Evolutionary conservation across 371 early-diverging fungal genomes (phyloP).

Genomic region (Basidiobolus meristosporus): DNA sequence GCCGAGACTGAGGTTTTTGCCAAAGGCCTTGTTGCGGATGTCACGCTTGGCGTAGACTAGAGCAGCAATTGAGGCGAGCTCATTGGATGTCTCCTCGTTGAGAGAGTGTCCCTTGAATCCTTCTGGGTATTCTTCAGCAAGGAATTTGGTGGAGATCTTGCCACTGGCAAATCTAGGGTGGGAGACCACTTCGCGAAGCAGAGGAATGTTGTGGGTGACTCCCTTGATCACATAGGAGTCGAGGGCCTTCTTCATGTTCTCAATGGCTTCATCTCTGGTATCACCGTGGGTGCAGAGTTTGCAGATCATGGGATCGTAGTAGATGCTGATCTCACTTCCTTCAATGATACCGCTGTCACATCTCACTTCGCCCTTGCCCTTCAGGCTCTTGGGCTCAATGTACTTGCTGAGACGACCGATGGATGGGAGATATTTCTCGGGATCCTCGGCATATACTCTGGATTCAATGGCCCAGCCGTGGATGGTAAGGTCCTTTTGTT

Average conservation of each 20-base stretch:
- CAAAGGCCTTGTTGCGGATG: constrained; percentile 32
- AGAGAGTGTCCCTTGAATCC: constrained; percentile 68
- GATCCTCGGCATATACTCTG: constrained; percentile 82
- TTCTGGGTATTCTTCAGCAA: constrained; percentile 78
- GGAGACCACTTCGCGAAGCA: constrained; percentile 69
- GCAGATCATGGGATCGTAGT: constrained; percentile 72
- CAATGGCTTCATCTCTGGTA: constrained; percentile 56
- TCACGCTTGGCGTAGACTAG: constrained; percentile 52
- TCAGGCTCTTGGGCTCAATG: constrained; percentile 29
- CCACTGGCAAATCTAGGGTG: constrained; percentile 63
- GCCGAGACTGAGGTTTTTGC: constrained; percentile 8
- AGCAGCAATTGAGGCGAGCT: constrained; percentile 44
- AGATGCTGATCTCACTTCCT: constrained; percentile 65
- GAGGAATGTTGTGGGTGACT: constrained; percentile 89
- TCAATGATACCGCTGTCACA: constrained; percentile 66
- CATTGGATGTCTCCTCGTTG: constrained; percentile 13
- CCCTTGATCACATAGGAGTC: constrained; percentile 82
- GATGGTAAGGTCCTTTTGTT: constrained; percentile 33
- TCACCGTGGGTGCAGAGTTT: constrained; percentile 76
- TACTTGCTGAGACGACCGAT: constrained; percentile 73
- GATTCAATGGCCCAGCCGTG: constrained; percentile 75
- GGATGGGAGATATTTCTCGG: constrained; percentile 71
- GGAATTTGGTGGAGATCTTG: constrained; percentile 70
- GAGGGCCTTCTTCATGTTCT: constrained; percentile 60
- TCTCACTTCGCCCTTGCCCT: constrained; percentile 35